Conservation (phyloP, 768 basidiomycete species). For the Tulasnella sp. region DNA sequence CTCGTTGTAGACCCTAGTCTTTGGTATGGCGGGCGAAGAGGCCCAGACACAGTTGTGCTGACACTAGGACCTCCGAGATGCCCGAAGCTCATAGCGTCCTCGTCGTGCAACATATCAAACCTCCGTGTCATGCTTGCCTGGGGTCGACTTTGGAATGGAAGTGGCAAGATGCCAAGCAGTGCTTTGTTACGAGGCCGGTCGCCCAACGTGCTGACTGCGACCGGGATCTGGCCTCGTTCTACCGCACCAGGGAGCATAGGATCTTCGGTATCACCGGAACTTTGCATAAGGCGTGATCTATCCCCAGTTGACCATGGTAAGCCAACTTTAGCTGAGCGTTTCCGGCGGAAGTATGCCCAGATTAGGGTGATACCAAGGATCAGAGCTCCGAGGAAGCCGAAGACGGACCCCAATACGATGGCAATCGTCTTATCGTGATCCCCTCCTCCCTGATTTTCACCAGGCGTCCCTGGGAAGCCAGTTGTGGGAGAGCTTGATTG, state of each 20-base stretch:
- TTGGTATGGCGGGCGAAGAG: constrained; percentile 22
- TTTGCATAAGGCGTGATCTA: background rate
- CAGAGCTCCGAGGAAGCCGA: constrained; percentile 48
- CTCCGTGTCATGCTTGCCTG: background rate
- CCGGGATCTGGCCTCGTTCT: background rate
- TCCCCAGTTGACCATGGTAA: background rate
- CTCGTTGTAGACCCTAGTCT: constrained; percentile 5
- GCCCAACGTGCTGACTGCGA: background rate
- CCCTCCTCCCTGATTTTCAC: too few relatives aligned
- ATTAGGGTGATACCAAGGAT: constrained; percentile 31
- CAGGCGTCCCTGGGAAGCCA: too few relatives aligned
- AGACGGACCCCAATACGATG: constrained; percentile 48
- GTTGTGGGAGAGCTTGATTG: background rate
- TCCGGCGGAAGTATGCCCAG: constrained; percentile 28
- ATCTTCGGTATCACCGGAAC: constrained; percentile 7
- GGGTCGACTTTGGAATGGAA: background rate
- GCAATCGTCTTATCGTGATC: too few relatives aligned
- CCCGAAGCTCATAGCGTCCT: constrained; percentile 24
- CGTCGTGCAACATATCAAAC: constrained; percentile 26
- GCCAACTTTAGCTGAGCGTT: background rate
- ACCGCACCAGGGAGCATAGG: background rate
- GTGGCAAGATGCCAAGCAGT: background rate
- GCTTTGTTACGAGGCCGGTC: background rate
- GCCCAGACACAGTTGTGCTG: background rate
- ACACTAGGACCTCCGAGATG: constrained; percentile 22